phyloP scores from a whole-genome alignment of 495 filamentous ascomycete species.

The Umbilicaria muhlenbergii region DNA sequence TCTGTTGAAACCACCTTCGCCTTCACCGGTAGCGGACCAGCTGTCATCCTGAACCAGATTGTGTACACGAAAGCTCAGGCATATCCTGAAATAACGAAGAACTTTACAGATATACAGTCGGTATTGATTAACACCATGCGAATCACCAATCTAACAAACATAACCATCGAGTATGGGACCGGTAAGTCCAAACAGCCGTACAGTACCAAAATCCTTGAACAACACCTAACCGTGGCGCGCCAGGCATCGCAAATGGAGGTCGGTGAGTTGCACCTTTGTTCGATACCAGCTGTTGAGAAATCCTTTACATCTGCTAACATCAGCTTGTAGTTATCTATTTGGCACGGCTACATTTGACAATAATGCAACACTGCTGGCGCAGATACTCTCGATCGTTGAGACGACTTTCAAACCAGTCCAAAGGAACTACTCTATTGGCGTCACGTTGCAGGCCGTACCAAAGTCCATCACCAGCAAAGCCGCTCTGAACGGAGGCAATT shows the following conservation, averaged over 20 bases:
- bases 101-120: too few species aligned
- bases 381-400: not conserved
- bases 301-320: too few species aligned
- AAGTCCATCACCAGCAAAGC: slow-evolving; percentile 1
- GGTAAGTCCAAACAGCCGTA: not conserved
- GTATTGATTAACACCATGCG: not conserved
- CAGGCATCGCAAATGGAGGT: too few species aligned
- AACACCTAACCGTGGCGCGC: too few species aligned
- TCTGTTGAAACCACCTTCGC: not conserved
- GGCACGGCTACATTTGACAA: not conserved
- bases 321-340: too few species aligned
- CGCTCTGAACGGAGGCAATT: slow-evolving; percentile 1
- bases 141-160: not conserved
- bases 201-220: too few species aligned
- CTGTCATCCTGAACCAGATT: not conserved
- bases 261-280: too few species aligned
- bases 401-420: not conserved
- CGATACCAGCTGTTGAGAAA: too few species aligned
- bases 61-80: not conserved
- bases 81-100: too few species aligned
- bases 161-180: not conserved
- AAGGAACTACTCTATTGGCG: not conserved
- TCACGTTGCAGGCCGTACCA: slow-evolving; percentile 1
- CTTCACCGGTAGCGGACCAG: not conserved
- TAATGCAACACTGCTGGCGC: slow-evolving; percentile 1